phyloP scores from a whole-genome alignment of 148 eudicot species.

The Talinum fruticosum region DNA sequence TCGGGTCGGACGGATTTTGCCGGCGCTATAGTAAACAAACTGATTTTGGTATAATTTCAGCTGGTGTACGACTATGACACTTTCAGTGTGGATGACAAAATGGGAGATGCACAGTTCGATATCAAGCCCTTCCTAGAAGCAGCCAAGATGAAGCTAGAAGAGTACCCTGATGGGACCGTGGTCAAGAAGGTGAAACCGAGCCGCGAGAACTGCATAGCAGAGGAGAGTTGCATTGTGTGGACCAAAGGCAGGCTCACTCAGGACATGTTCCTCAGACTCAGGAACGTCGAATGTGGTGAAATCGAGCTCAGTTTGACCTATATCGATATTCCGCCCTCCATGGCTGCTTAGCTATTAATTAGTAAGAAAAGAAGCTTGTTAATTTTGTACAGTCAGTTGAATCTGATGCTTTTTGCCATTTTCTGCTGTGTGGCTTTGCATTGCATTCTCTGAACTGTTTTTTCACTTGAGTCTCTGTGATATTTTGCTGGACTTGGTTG shows the following conservation, averaged over 20 bases:
- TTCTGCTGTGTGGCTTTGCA: not conserved
- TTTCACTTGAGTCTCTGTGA: not conserved
- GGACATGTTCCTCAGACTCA: constrained; percentile 34
- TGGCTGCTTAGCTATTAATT: not conserved
- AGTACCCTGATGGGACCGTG: constrained; percentile 28
- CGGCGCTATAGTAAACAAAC: too few species aligned
- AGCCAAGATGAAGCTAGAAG: constrained; percentile 22
- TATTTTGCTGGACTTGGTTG: not conserved
- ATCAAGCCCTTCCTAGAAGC: constrained; percentile 30
- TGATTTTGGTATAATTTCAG: constrained; percentile 4
- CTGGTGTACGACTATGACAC: constrained; percentile 36
- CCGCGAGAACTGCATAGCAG: constrained; percentile 35
- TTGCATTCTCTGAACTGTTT: not conserved
- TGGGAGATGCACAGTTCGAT: constrained; percentile 41
- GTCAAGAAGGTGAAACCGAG: constrained; percentile 22
- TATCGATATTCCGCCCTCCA: constrained; percentile 23
- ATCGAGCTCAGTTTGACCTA: constrained; percentile 34
- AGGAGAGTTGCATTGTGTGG: constrained; percentile 38
- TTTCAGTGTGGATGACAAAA: constrained; percentile 37
- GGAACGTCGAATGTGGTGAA: constrained; percentile 36
- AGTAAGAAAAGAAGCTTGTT: not conserved
- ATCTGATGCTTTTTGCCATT: not conserved
- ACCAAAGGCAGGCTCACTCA: constrained; percentile 30
- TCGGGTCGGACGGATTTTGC: too few species aligned
- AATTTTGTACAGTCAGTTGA: not conserved